Conservation (phyloP, 176 grass and related monocot species). For the Puccinellia tenuiflora region DNA sequence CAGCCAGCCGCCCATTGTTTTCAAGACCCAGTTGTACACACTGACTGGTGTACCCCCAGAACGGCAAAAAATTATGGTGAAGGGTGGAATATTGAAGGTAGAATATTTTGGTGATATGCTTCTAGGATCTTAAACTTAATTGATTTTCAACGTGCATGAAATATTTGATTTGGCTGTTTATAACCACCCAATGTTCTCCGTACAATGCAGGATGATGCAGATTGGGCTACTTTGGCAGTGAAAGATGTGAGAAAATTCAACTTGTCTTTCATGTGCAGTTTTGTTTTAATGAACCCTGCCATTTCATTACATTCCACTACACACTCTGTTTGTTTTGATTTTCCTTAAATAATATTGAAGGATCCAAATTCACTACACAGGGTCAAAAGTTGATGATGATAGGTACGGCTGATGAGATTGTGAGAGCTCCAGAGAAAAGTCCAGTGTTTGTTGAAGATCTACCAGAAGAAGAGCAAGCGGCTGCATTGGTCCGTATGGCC, state of each 20-base stretch:
- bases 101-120: constrained; percentile 10
- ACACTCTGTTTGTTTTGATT: neutral
- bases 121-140: neutral
- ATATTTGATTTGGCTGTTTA: neutral
- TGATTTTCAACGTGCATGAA: neutral
- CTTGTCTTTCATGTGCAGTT: constrained; percentile 23
- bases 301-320: neutral
- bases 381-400: constrained; percentile 99
- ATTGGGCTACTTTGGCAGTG: constrained; percentile 88
- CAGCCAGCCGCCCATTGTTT: constrained; percentile 82
- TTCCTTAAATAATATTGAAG: constrained; percentile 10
- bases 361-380: constrained; percentile 40
- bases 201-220: constrained; percentile 83
- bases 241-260: constrained; percentile 77
- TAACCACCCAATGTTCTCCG: constrained; percentile 18
- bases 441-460: constrained; percentile 94
- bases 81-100: constrained; percentile 98
- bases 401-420: constrained; percentile 98
- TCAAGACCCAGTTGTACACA: constrained; percentile 90
- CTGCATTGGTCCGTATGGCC: constrained; percentile 39
- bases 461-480: constrained; percentile 96
- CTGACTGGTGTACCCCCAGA: constrained; percentile 93
- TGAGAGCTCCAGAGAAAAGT: constrained; percentile 96
- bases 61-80: constrained; percentile 98
- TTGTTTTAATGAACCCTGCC: constrained; percentile 3